Conservation (phyloP, 139 green algal genomes). For the Picochlorum sp. region DNA sequence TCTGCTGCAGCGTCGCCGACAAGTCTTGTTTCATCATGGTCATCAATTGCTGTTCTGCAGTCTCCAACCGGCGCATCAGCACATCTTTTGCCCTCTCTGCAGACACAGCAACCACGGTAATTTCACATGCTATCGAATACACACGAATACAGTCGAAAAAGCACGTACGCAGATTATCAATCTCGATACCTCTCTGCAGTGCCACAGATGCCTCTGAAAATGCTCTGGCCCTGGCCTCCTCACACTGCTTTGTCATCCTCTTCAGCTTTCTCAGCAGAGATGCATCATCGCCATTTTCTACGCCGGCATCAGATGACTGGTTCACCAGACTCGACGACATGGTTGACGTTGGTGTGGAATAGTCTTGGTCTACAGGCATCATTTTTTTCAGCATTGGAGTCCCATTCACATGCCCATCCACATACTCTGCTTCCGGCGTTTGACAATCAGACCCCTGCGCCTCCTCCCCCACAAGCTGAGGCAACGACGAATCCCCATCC, state of each 20-base stretch:
- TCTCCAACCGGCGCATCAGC: conserved; percentile 5
- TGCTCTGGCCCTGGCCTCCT: conserved; percentile 7
- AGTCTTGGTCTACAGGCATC: not conserved
- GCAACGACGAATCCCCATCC: no score
- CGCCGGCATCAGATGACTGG: not conserved
- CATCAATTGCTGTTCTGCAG: conserved; percentile 18
- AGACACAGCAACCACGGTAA: not conserved
- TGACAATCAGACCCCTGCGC: no score
- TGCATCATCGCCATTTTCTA: not conserved
- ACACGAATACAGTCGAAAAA: not conserved
- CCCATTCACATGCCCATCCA: no score
- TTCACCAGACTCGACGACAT: conserved; percentile 1
- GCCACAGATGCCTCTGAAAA: conserved; percentile 14
- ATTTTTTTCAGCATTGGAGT: not conserved
- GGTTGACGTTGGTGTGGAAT: not conserved
- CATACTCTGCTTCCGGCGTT: no score
- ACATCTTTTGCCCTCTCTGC: conserved; percentile 12
- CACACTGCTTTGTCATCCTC: not conserved
- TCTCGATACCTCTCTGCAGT: conserved; percentile 10
- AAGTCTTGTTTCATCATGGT: conserved; percentile 1
- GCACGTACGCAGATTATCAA: conserved; percentile 12
- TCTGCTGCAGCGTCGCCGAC: not conserved
- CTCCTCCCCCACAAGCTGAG: no score
- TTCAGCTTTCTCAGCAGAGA: not conserved
- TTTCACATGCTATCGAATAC: no score